These are phyloP conservation scores for Amauroascus niger DNA, from an alignment of 2,329 filamentous ascomycete genomes.

Conservation along the genomic window DNA sequence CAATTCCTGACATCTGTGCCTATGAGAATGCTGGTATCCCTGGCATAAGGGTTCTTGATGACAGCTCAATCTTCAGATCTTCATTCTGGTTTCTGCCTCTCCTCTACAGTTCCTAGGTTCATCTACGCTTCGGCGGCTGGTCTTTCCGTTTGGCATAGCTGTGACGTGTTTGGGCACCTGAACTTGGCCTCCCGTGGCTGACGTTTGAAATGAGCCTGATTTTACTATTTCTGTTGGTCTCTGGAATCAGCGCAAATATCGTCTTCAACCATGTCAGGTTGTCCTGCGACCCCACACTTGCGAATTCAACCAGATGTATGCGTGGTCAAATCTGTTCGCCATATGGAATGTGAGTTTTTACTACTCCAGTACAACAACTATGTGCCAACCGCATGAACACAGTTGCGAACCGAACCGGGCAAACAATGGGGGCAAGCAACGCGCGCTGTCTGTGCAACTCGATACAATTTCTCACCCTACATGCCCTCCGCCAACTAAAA, in stretches of 20 bases:
- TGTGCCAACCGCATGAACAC: neutral
- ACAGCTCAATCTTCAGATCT: no score
- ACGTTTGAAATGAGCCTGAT: neutral
- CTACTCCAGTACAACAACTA: neutral
- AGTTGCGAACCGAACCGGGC: constrained; percentile 1
- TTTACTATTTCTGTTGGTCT: constrained; percentile 1
- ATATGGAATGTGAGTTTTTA: constrained; percentile 9
- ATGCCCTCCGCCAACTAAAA: neutral
- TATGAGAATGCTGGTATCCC: no score
- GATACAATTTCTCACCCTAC: neutral
- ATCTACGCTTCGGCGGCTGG: neutral
- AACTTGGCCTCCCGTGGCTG: neutral
- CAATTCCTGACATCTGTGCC: no score
- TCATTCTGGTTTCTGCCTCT: no score
- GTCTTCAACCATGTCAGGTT: constrained; percentile 13
- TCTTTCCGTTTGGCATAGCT: neutral
- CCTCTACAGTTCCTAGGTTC: no score
- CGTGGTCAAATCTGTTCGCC: constrained; percentile 13
- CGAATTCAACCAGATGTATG: constrained; percentile 5
- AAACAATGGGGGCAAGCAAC: neutral
- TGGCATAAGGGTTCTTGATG: no score
- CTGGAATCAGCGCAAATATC: constrained; percentile 8
- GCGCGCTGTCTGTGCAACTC: neutral
- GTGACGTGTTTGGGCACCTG: neutral
- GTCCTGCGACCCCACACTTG: constrained; percentile 9